Evolutionary conservation across 208 protist genomes (phyloP).

Genomic region (Polymyxa betae): DNA sequence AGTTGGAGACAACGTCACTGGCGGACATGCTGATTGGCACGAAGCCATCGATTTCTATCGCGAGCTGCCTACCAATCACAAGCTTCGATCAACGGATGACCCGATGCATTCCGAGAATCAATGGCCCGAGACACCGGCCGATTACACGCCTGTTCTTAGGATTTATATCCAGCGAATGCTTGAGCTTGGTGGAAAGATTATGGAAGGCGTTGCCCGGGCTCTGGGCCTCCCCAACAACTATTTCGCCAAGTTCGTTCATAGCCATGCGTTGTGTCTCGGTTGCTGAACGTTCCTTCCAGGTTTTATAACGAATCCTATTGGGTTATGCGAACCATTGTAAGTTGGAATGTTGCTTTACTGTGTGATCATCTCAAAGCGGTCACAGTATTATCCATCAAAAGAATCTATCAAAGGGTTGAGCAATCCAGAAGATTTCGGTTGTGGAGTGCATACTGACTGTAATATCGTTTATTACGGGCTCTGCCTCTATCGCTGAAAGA

Average conservation of each 20-base stretch:
- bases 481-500: not conserved
- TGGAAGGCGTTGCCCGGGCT: constrained; percentile 36
- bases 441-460: constrained; percentile 38
- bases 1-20: constrained; percentile 4
- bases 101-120: constrained; percentile 34
- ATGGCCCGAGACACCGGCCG: not conserved
- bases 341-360: not conserved
- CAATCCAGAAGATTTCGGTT: not conserved
- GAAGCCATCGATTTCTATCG: constrained; percentile 38
- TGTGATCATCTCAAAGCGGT: not conserved
- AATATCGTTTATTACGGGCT: not conserved
- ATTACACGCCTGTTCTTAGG: not conserved
- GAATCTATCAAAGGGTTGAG: not conserved
- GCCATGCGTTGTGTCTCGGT: not conserved
- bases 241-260: not conserved
- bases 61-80: not conserved
- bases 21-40: constrained; percentile 13
- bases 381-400: constrained; percentile 12
- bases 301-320: constrained; percentile 42
- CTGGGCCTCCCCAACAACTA: not conserved
- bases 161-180: constrained; percentile 6
- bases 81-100: not conserved
- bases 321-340: constrained; percentile 35
- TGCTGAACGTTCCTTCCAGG: not conserved
- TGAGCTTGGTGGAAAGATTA: not conserved